Conservation (phyloP, 2,329 filamentous ascomycete species). For the Diplodia seriata region DNA sequence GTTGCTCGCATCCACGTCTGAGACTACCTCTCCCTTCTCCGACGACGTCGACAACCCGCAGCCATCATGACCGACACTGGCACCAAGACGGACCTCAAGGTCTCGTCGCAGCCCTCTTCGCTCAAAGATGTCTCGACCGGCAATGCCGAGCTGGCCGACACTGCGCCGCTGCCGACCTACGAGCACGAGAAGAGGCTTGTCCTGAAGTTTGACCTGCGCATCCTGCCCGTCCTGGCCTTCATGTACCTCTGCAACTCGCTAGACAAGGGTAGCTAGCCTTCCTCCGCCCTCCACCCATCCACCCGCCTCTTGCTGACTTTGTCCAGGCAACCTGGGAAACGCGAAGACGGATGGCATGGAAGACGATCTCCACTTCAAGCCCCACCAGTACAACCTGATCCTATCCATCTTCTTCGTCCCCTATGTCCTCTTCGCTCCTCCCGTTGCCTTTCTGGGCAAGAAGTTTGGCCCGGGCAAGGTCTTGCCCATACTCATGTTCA, state of each 20-base stretch:
- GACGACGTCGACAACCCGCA: neutral
- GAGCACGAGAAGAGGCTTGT: constrained; percentile 51
- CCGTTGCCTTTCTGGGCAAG: constrained; percentile 71
- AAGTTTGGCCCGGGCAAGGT: constrained; percentile 69
- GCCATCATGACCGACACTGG: neutral
- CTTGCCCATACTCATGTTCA: constrained; percentile 72
- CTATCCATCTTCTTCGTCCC: constrained; percentile 77
- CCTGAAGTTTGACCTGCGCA: constrained; percentile 61
- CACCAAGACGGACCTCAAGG: constrained; percentile 21
- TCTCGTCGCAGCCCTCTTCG: constrained; percentile 28
- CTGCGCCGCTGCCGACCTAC: constrained; percentile 6
- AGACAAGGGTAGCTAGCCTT: constrained; percentile 29
- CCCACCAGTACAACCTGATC: constrained; percentile 72
- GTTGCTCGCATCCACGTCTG: neutral
- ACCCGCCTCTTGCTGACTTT: constrained; percentile 38
- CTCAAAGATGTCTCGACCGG: constrained; percentile 27
- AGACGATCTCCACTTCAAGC: constrained; percentile 64
- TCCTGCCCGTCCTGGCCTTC: constrained; percentile 64
- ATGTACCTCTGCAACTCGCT: constrained; percentile 64
- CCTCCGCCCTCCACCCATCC: too few species aligned
- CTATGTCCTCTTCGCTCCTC: constrained; percentile 73
- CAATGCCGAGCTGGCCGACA: constrained; percentile 11
- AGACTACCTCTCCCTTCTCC: neutral
- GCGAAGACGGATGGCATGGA: constrained; percentile 56
- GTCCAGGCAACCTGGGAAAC: constrained; percentile 47